phyloP scores from a whole-genome alignment of 2,329 filamentous ascomycete genomes.

The Calonectria multiphialidica region DNA sequence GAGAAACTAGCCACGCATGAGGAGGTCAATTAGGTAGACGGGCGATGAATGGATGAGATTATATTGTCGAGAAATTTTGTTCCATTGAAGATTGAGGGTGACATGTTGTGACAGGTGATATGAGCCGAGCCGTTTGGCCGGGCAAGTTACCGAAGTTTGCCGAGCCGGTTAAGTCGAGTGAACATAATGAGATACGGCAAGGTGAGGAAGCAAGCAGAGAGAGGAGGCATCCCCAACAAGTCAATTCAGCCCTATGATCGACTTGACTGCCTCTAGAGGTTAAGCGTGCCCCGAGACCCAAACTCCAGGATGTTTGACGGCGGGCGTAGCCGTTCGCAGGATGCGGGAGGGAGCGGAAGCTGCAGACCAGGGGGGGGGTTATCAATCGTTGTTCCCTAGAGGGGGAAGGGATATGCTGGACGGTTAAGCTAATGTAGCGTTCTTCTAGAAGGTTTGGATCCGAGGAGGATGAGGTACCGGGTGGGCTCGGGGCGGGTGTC shows the following conservation, averaged over 20 bases:
- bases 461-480: neutral
- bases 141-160: conserved; percentile 16
- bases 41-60: conserved; percentile 18
- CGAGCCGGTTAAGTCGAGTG: neutral
- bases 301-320: conserved; percentile 35
- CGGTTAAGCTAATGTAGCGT: conserved; percentile 16
- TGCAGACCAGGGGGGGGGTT: conserved; percentile 23
- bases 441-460: conserved; percentile 7
- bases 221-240: neutral
- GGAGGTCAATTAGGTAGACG: conserved; percentile 11
- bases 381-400: conserved; percentile 22
- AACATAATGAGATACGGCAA: neutral
- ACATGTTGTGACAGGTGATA: neutral
- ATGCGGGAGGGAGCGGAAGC: conserved; percentile 35
- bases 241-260: conserved; percentile 38
- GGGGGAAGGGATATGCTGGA: conserved; percentile 6
- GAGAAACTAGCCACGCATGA: conserved; percentile 17
- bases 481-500: neutral
- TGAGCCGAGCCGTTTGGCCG: neutral
- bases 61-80: neutral
- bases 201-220: neutral
- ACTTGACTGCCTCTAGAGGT: conserved; percentile 42
- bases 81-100: neutral
- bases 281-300: conserved; percentile 39
- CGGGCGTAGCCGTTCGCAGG: conserved; percentile 39